Conservation (phyloP, 202 grass and related monocot species). For the Thinopyrum obtusiflorum region DNA sequence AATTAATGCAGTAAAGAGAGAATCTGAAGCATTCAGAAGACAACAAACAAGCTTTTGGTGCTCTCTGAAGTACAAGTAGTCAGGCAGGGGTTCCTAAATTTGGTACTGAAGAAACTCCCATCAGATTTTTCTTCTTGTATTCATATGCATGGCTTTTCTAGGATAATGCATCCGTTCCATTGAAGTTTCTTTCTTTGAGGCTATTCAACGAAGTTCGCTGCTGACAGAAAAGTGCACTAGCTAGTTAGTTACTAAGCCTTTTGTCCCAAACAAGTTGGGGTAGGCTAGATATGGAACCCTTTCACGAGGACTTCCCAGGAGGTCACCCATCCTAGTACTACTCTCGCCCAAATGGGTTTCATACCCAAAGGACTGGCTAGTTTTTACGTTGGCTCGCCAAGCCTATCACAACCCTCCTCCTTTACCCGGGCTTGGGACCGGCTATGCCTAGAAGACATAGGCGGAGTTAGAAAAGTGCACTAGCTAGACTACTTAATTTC, state of each 20-base stretch:
- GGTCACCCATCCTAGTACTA: too few species aligned
- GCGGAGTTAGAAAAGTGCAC: background rate
- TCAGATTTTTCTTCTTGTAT: conserved; percentile 2
- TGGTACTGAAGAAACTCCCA: background rate
- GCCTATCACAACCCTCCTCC: too few species aligned
- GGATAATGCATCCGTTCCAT: background rate
- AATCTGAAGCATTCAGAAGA: background rate
- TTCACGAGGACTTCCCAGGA: too few species aligned
- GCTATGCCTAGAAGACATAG: too few species aligned
- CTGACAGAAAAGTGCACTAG: background rate
- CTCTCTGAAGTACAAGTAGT: background rate
- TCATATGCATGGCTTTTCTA: background rate
- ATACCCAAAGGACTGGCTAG: too few species aligned
- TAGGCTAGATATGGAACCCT: too few species aligned
- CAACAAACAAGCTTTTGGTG: background rate
- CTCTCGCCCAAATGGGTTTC: too few species aligned
- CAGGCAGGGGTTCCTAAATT: background rate
- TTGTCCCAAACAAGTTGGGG: too few species aligned
- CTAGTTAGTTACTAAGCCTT: too few species aligned
- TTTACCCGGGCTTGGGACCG: too few species aligned
- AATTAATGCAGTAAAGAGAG: background rate
- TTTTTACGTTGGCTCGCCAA: too few species aligned
- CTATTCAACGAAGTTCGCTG: background rate
- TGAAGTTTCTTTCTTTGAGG: background rate
- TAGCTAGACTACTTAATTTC: background rate